phyloP scores from a whole-genome alignment of 805 yeast genomes.

The Saccharomyces cerevisiae region DNA sequence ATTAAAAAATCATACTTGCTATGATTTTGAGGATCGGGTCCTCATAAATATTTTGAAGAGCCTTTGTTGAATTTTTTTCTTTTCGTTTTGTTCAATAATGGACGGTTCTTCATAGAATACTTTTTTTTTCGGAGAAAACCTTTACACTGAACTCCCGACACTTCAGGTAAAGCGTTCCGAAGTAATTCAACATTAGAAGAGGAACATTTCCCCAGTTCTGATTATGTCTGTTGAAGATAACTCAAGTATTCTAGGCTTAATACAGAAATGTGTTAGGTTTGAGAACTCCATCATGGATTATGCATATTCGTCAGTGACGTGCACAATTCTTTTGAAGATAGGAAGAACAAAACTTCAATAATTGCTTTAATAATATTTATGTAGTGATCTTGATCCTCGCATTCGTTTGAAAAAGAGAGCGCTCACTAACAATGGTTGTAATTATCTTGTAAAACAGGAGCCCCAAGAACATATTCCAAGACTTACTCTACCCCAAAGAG shows the following conservation, averaged over 20 bases:
- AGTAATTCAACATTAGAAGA: background rate
- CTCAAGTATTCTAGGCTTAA: background rate
- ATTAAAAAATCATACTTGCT: background rate
- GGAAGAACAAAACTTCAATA: background rate
- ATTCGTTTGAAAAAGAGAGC: background rate
- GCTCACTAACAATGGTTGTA: conserved; percentile 9
- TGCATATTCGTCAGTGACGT: background rate
- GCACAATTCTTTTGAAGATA: conserved; percentile 1
- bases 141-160: conserved; percentile 80
- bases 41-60: conserved; percentile 34
- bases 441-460: conserved; percentile 45
- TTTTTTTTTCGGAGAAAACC: conserved; percentile 2
- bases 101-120: background rate
- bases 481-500: conserved; percentile 99
- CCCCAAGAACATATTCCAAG: conserved; percentile 99
- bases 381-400: background rate
- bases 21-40: conserved; percentile 60
- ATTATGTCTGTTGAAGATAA: background rate
- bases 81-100: background rate
- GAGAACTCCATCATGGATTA: background rate
- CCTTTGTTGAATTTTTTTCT: background rate
- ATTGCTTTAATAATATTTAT: background rate
- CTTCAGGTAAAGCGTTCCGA: conserved; percentile 42
- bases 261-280: background rate
- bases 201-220: background rate